A percentile compares a stretch with the other conserved stretches of the same genome.
phyloP scores from a whole-genome alignment of 139 green algal genomes.

The Pleodorina starrii region DNA sequence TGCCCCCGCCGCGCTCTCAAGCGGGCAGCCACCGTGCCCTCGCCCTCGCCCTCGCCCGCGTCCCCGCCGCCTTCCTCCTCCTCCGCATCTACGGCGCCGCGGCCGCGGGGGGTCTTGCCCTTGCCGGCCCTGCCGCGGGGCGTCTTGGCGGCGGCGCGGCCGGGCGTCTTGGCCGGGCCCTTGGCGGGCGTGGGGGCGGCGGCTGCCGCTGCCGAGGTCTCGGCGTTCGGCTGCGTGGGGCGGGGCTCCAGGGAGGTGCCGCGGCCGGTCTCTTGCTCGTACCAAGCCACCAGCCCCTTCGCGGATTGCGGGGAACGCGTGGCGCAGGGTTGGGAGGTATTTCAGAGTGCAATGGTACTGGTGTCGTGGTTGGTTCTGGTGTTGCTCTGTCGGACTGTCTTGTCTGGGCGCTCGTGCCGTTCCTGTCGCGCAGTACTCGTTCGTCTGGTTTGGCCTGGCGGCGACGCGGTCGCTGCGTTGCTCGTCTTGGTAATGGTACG shows the following conservation, averaged over 20 bases:
- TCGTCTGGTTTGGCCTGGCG: too few species aligned
- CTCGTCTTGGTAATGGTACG: too few species aligned
- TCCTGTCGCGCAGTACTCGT: too few species aligned
- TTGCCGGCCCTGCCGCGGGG: background rate
- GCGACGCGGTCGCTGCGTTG: too few species aligned
- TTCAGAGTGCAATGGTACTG: too few species aligned
- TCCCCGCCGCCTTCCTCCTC: background rate
- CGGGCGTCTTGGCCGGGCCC: conserved; percentile 1
- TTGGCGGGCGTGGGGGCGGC: background rate
- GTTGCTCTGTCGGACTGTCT: too few species aligned
- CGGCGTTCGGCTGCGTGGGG: background rate
- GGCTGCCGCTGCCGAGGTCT: background rate
- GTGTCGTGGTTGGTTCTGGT: too few species aligned
- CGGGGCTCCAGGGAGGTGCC: background rate
- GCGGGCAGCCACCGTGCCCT: background rate
- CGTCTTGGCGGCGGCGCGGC: background rate
- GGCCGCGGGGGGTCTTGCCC: background rate
- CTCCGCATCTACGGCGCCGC: background rate
- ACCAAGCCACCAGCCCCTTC: conserved; percentile 37
- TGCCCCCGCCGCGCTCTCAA: background rate
- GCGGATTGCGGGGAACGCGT: too few species aligned
- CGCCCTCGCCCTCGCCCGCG: background rate
- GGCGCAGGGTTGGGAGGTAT: too few species aligned
- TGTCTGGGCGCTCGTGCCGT: too few species aligned
- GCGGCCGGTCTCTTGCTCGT: conserved; percentile 36